Evolutionary conservation across 225 moss, liverwort and hornwort species (phyloP), one percentile per base, ranked within the genome.

Genomic region (Rhytidiadelphus loreus): DNA sequence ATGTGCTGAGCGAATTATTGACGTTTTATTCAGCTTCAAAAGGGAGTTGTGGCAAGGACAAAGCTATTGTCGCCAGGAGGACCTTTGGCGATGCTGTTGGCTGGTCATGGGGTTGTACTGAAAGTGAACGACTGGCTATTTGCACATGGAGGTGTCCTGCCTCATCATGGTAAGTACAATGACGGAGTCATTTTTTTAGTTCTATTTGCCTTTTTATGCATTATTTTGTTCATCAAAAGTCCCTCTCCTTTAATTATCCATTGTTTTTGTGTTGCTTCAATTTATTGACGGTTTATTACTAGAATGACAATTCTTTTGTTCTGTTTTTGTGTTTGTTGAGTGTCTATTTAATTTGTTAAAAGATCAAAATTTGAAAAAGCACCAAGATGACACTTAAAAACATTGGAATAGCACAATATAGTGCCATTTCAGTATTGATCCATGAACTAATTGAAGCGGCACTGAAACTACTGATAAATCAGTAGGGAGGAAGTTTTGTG

Each of bases 91-190:
- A 88, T 79, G 87, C 92, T 96, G 93, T 87, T 98, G 82, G 95
- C 95, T 82, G 72, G 89, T 73, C 97, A 98, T 92, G 98, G 98
- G 65, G 98, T 98, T 52, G 95, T 95, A 48, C 84, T 98, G n/a
- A 98, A 98, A 92, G 88, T 98, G 78, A 98, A 98, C 86, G 94
- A 94, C 82, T 98, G 98, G 98, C 91, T 98, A 55, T 98, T 98
- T 57, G 98, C 97, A 26, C 98, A 98, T 85, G 98, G 98, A 87
- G 98, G 98, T 88, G 92, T 98, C 56, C 91, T 98, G 90, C 98
- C 98, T 92, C 97, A 97, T 90, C 98, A 98, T 91, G 98, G 97
- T 97, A 35, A 89, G 93, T 64, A 46, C 80, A 46, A 23, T 57
- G 32, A 69, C 25, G 19, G 52, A 70, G 25, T 69, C 65, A n/a